Conservation (phyloP, 495 filamentous ascomycete genomes). For the Lichenothelia convexa region DNA sequence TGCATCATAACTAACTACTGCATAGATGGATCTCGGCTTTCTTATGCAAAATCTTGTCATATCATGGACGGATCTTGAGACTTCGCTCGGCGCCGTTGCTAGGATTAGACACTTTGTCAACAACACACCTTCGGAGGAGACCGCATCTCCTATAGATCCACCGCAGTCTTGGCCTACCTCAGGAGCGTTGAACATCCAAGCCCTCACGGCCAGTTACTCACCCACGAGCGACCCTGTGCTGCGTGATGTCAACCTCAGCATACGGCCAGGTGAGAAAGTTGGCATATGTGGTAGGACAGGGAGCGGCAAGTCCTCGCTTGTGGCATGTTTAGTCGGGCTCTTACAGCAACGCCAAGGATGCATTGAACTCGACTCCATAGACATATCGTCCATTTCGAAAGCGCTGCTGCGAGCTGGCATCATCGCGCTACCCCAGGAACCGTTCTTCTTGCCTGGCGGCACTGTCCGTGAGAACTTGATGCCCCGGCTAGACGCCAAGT, state of each 20-base stretch:
- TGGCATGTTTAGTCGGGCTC: constrained; percentile 10
- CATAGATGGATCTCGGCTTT: too few relatives aligned
- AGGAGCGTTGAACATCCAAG: too few relatives aligned
- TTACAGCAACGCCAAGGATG: constrained; percentile 6
- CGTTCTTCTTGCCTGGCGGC: constrained; percentile 62
- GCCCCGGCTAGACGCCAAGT: constrained; percentile 49
- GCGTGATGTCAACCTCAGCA: constrained; percentile 51
- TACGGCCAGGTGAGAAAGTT: constrained; percentile 52
- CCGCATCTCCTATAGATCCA: too few relatives aligned
- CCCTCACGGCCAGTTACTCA: neutral
- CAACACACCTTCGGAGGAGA: too few relatives aligned
- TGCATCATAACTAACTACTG: too few relatives aligned
- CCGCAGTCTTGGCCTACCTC: too few relatives aligned
- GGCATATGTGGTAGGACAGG: constrained; percentile 78
- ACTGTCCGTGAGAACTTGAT: constrained; percentile 72
- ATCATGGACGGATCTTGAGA: too few relatives aligned
- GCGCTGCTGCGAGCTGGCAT: constrained; percentile 7
- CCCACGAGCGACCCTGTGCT: constrained; percentile 16
- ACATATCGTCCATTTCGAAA: constrained; percentile 8
- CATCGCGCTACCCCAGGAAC: constrained; percentile 13
- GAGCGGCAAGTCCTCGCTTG: constrained; percentile 59
- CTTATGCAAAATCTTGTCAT: too few relatives aligned
- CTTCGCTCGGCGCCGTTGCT: too few relatives aligned
- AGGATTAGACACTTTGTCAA: too few relatives aligned
- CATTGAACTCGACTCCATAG: constrained; percentile 10